A percentile compares a stretch with the other conserved stretches of the same genome.
Evolutionary conservation across 2,329 filamentous ascomycete species (phyloP).

Genomic region (Macrophomina tecta): DNA sequence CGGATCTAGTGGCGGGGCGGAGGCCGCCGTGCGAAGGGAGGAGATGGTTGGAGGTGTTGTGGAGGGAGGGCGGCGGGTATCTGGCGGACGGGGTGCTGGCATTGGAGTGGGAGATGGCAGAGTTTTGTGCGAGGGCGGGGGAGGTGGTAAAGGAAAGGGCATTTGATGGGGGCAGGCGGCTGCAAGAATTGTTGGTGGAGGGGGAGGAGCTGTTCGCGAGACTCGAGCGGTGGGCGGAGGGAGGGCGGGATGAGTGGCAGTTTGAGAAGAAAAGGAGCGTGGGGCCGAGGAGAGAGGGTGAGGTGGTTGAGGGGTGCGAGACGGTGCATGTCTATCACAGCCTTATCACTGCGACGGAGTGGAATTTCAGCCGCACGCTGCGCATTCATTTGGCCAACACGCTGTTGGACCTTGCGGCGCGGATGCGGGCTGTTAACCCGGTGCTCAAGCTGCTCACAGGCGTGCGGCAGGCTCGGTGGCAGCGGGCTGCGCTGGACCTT

Average conservation of each 20-base stretch:
- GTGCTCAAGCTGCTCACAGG: neutral
- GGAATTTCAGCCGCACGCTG: neutral
- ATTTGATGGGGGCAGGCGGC: neutral
- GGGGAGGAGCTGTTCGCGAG: neutral
- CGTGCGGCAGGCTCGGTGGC: neutral
- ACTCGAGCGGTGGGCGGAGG: neutral
- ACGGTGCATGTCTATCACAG: neutral
- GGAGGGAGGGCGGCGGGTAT: neutral
- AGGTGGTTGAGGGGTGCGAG: neutral
- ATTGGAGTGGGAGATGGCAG: neutral
- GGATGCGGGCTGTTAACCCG: neutral
- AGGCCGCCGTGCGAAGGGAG: neutral
- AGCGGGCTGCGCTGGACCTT: neutral
- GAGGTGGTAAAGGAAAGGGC: neutral
- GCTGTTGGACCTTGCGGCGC: neutral
- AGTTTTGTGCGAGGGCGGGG: neutral
- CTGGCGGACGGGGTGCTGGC: neutral
- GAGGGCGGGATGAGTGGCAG: neutral
- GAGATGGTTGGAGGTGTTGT: neutral
- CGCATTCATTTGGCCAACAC: neutral
- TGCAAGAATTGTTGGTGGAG: neutral
- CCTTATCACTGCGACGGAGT: neutral
- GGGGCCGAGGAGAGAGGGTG: neutral
- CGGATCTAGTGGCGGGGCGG: neutral
- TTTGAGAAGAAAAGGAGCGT: neutral